Percentiles rank a stretch among this genome's conserved stretches.
These are phyloP conservation scores for Suhomyces chickasaworum DNA, from an alignment of 1,139 yeast species.

Conservation along the genomic window DNA sequence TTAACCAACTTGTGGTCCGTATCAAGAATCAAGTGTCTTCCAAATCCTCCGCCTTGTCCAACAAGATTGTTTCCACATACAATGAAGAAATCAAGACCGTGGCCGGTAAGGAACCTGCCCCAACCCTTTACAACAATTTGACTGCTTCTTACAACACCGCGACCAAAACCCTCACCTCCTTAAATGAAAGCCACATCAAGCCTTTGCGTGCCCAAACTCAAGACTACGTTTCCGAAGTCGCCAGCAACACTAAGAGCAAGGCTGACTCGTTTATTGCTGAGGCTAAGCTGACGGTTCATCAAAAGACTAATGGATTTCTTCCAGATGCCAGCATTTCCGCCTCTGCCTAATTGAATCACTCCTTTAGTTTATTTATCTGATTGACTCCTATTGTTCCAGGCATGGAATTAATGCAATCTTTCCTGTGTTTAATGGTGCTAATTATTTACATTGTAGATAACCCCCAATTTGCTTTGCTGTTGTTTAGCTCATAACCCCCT, in stretches of 20 bases:
- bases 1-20: constrained; percentile 33
- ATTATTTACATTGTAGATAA: not conserved
- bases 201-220: constrained; percentile 47
- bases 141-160: constrained; percentile 42
- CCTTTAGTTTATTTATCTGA: no score
- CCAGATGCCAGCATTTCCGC: constrained; percentile 21
- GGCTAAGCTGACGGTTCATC: constrained; percentile 27
- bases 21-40: constrained; percentile 28
- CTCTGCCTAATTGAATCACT: constrained; percentile 18
- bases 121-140: constrained; percentile 30
- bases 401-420: no score
- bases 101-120: constrained; percentile 12
- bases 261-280: constrained; percentile 40
- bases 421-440: not conserved
- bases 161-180: constrained; percentile 34
- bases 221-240: constrained; percentile 39
- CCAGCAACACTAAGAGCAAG: constrained; percentile 31
- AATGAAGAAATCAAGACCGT: constrained; percentile 32
- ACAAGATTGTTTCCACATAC: constrained; percentile 37
- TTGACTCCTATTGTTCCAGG: no score
- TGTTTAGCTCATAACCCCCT: constrained; percentile 6
- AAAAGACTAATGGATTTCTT: constrained; percentile 19
- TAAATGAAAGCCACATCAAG: constrained; percentile 41
- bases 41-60: constrained; percentile 35
- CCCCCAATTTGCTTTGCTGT: not conserved